Evolutionary conservation across 2,329 filamentous ascomycete genomes (phyloP).

Genomic region (Fusarium sp.): DNA sequence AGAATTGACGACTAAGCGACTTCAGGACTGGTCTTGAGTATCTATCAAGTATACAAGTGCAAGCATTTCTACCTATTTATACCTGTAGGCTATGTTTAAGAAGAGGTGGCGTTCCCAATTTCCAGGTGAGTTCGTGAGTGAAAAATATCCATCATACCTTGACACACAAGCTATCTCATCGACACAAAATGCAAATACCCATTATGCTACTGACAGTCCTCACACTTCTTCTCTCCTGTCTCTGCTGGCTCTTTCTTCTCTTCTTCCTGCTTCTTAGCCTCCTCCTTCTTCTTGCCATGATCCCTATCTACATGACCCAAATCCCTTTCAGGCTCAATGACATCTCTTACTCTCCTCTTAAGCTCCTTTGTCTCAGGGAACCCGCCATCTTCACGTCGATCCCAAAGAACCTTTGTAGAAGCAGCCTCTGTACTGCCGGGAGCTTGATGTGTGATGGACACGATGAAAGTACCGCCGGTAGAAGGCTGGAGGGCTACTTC

Average conservation of each 20-base stretch:
- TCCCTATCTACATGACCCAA: constrained; percentile 85
- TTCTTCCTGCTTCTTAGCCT: constrained; percentile 21
- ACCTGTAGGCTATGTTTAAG: background rate
- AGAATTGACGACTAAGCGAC: background rate
- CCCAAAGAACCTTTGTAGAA: constrained; percentile 79
- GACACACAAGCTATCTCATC: background rate
- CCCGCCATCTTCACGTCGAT: constrained; percentile 86
- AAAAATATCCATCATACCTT: background rate
- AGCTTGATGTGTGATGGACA: constrained; percentile 70
- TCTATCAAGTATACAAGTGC: background rate
- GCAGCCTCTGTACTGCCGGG: constrained; percentile 46
- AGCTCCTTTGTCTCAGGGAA: constrained; percentile 96
- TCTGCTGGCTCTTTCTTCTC: constrained; percentile 11
- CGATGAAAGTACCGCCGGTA: constrained; percentile 86
- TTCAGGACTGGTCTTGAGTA: background rate
- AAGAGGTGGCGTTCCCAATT: background rate
- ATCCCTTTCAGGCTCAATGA: constrained; percentile 82
- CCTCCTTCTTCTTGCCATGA: constrained; percentile 45
- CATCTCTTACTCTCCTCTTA: constrained; percentile 86
- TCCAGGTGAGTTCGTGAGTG: background rate
- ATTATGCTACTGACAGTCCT: constrained; percentile 49
- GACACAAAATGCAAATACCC: background rate
- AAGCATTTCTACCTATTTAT: background rate
- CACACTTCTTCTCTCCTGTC: constrained; percentile 41
- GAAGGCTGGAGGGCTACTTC: constrained; percentile 90